Percentiles rank a stretch among this genome's conserved stretches.
These are phyloP conservation scores for Erysiphe pulchra DNA, from an alignment of 2,329 filamentous ascomycete species.

Conservation along the genomic window DNA sequence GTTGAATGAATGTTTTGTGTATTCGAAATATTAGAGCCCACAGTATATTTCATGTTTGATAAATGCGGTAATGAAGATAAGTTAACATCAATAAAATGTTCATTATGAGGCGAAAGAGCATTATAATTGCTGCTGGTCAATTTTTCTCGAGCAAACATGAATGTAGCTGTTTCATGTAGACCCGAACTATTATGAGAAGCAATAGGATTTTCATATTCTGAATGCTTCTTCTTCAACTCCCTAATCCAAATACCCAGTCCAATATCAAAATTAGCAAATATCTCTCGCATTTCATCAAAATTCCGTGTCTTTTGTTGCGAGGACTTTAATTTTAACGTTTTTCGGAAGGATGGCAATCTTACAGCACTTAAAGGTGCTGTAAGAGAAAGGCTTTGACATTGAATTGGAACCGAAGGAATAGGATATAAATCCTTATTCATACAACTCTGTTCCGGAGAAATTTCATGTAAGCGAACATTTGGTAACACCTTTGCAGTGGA, in stretches of 20 bases:
- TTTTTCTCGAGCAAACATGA: conserved; percentile 6
- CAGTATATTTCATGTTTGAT: conserved; percentile 2
- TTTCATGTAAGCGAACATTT: not conserved
- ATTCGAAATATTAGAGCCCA: conserved; percentile 2
- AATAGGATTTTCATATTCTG: conserved; percentile 21
- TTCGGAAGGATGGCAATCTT: conserved; percentile 27
- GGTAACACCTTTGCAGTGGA: not conserved
- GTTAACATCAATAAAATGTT: conserved; percentile 29
- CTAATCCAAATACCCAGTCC: conserved; percentile 38
- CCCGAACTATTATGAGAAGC: conserved; percentile 4
- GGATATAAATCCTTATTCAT: too few relatives aligned
- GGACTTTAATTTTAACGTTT: conserved; percentile 47
- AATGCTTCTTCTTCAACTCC: conserved; percentile 19
- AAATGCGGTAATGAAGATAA: conserved; percentile 6
- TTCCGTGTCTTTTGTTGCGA: conserved; percentile 43
- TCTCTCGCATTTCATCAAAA: conserved; percentile 44
- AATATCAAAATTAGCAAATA: conserved; percentile 47
- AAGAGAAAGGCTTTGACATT: too few relatives aligned
- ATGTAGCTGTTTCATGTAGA: conserved; percentile 1
- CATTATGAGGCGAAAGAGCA: conserved; percentile 19
- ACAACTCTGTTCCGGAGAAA: not conserved
- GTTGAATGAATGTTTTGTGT: conserved; percentile 4
- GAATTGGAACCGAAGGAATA: too few relatives aligned
- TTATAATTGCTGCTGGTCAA: conserved; percentile 2
- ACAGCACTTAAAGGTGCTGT: not conserved